These are phyloP conservation scores for Cercospora canescens DNA, from an alignment of 2,329 filamentous ascomycete genomes.

Conservation along the genomic window DNA sequence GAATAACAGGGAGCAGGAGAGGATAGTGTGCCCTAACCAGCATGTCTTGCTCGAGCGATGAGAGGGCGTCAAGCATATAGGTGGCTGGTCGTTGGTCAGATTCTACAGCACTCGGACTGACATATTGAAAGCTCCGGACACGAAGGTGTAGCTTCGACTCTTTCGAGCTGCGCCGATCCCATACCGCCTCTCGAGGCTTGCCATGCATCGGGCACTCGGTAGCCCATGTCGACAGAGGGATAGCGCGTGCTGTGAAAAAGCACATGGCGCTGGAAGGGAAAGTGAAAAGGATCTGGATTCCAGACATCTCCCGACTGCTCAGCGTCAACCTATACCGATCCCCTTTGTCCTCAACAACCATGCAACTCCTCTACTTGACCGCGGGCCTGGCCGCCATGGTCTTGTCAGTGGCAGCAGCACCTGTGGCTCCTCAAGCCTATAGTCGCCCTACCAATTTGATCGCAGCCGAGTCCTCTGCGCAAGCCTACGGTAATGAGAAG, in stretches of 20 bases:
- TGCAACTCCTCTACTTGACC: not conserved
- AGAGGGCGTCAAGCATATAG: not conserved
- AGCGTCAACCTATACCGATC: not conserved
- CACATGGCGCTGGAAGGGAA: not conserved
- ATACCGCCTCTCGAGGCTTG: not conserved
- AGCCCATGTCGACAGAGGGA: not conserved
- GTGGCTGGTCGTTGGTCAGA: not conserved
- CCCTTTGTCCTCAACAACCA: not conserved
- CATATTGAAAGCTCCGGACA: not conserved
- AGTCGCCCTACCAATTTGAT: not conserved
- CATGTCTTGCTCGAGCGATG: not conserved
- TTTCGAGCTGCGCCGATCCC: not conserved
- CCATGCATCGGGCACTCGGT: not conserved
- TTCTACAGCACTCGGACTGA: not conserved
- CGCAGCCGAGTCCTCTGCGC: not conserved
- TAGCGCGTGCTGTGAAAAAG: not conserved
- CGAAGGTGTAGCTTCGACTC: not conserved
- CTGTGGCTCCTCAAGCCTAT: slow-evolving; percentile 1
- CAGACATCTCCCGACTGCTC: not conserved
- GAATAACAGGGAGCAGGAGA: not conserved
- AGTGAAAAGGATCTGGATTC: not conserved
- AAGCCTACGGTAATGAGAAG: slow-evolving; percentile 3
- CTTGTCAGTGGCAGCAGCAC: not conserved
- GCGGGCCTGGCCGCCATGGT: not conserved
- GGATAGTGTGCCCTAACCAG: not conserved